phyloP scores from a whole-genome alignment of 345 rosid species.

The Rhodamnia argentea region DNA sequence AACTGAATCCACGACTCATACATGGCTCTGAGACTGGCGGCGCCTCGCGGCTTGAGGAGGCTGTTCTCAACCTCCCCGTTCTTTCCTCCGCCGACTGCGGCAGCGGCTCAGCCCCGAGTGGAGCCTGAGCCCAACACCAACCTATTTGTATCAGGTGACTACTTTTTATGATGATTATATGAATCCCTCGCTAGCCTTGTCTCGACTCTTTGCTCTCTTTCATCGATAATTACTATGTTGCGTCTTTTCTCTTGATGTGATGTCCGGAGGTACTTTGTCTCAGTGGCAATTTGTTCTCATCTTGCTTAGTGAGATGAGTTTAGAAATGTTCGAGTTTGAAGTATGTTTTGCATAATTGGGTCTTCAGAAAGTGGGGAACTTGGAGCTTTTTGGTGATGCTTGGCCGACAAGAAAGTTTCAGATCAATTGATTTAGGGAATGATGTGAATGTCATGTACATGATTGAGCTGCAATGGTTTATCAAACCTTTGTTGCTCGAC shows the following conservation, averaged over 20 bases:
- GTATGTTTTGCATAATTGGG: background rate
- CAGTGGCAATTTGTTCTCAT: background rate
- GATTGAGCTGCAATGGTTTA: background rate
- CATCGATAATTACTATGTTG: background rate
- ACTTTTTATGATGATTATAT: background rate
- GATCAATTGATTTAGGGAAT: background rate
- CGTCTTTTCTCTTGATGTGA: background rate
- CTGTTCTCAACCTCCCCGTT: constrained; percentile 35
- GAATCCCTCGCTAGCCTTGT: background rate
- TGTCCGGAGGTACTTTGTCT: background rate
- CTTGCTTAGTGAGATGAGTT: background rate
- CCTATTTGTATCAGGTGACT: constrained; percentile 60
- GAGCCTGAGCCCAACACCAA: constrained; percentile 69
- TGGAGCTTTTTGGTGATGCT: background rate
- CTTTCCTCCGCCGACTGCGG: constrained; percentile 11
- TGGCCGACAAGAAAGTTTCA: background rate
- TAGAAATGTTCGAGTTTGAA: background rate
- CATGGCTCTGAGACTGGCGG: constrained; percentile 31
- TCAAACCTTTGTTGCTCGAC: background rate
- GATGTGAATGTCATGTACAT: background rate
- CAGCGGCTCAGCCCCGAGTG: constrained; percentile 24
- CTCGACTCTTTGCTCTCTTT: background rate
- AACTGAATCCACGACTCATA: background rate
- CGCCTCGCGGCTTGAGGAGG: constrained; percentile 32
- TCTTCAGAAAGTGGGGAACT: background rate